Conservation (phyloP, 108 stramenopile genomes). For the Pseudonitzschia multistriata region DNA sequence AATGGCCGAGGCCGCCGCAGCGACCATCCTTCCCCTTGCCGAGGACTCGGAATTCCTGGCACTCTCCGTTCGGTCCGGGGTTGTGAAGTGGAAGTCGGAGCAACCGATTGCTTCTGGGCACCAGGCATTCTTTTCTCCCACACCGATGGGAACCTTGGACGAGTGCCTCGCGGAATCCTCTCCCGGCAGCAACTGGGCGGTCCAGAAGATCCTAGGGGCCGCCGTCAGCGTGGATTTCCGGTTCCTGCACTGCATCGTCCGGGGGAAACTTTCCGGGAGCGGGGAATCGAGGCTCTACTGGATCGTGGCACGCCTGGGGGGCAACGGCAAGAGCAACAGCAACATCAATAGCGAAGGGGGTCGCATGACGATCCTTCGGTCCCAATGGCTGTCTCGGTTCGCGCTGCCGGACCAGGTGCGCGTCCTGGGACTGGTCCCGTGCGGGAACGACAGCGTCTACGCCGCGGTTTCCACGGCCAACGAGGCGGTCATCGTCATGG, state of each 20-base stretch:
- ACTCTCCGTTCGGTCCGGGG: conserved; percentile 2
- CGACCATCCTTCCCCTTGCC: conserved; percentile 13
- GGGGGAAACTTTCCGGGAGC: background rate
- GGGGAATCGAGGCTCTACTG: conserved; percentile 30
- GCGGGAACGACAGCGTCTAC: conserved; percentile 29
- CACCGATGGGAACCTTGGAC: conserved; percentile 2
- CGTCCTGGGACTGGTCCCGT: conserved; percentile 22
- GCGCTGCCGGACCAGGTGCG: conserved; percentile 19
- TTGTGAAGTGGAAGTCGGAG: conserved; percentile 25
- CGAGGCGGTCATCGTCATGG: conserved; percentile 33
- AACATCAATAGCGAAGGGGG: background rate
- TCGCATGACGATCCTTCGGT: conserved; percentile 6
- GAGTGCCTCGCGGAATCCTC: background rate
- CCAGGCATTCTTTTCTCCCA: conserved; percentile 20
- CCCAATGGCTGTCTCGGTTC: conserved; percentile 45
- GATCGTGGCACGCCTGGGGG: conserved; percentile 16
- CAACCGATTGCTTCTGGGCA: conserved; percentile 15
- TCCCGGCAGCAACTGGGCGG: background rate
- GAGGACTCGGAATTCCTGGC: conserved; percentile 16
- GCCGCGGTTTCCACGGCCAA: conserved; percentile 27
- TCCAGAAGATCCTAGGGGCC: conserved; percentile 11
- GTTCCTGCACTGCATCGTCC: conserved; percentile 27
- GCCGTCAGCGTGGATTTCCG: conserved; percentile 7
- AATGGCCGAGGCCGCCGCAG: background rate
- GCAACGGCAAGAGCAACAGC: conserved; percentile 7